Conservation (phyloP, 176 grass and related monocot genomes). For the Zea luxurians region DNA sequence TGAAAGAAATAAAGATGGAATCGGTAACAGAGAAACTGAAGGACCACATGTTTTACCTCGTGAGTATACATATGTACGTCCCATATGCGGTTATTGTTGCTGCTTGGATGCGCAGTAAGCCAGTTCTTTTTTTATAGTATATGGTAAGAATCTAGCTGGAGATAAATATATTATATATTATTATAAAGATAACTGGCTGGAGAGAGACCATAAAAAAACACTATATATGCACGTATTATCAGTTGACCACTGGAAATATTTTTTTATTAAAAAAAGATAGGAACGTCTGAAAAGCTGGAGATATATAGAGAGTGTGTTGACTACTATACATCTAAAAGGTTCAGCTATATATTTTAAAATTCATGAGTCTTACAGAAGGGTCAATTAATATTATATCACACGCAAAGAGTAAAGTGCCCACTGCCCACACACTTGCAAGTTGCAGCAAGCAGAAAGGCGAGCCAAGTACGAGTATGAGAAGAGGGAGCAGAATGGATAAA, state of each 20-base stretch:
- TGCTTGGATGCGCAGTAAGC: conserved; percentile 26
- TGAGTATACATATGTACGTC: not conserved
- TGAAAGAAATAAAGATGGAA: not conserved
- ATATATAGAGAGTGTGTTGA: conserved; percentile 6
- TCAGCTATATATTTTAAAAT: conserved; percentile 19
- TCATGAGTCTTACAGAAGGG: conserved; percentile 14
- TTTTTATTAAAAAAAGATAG: not conserved
- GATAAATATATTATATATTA: not conserved
- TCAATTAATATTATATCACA: conserved; percentile 28
- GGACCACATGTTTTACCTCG: conserved; percentile 10
- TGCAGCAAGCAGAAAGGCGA: conserved; percentile 30
- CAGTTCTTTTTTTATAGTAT: conserved; percentile 8
- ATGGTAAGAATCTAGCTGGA: not conserved
- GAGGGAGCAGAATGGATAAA: conserved; percentile 40
- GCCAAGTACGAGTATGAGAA: conserved; percentile 43
- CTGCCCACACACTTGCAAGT: conserved; percentile 8
- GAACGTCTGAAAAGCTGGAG: conserved; percentile 32
- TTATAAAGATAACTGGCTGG: not conserved
- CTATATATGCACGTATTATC: not conserved
- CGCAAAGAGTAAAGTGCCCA: conserved; percentile 37
- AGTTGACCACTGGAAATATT: conserved; percentile 19
- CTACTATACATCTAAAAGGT: conserved; percentile 18
- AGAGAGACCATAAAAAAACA: not conserved
- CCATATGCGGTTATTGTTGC: conserved; percentile 10
- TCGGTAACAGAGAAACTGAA: conserved; percentile 29